Evolutionary conservation across 2,329 filamentous ascomycete genomes (phyloP).

Genomic region (Exophiala lecanii-corni): DNA sequence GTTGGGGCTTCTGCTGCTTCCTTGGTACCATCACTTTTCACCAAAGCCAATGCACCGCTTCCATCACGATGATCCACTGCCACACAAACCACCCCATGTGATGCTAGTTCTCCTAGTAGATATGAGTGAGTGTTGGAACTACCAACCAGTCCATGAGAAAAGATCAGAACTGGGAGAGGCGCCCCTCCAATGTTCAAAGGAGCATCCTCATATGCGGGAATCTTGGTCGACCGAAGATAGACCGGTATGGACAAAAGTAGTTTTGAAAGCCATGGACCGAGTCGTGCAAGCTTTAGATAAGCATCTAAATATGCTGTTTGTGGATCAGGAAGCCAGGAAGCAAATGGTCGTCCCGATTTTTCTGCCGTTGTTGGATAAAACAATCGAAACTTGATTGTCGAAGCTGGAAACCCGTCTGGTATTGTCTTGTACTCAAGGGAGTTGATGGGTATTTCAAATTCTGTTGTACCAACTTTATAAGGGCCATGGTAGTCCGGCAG

Average conservation of each 20-base stretch:
- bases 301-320: constrained; percentile 69
- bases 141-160: constrained; percentile 80
- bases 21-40: constrained; percentile 46
- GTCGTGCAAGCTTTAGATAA: constrained; percentile 61
- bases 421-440: constrained; percentile 44
- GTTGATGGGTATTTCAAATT: constrained; percentile 69
- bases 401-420: constrained; percentile 54
- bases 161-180: constrained; percentile 76
- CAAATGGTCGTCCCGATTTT: constrained; percentile 34
- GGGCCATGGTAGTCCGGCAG: constrained; percentile 74
- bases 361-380: constrained; percentile 65
- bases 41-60: constrained; percentile 65
- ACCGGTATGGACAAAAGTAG: constrained; percentile 35
- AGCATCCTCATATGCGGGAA: constrained; percentile 40
- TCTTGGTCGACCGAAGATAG: constrained; percentile 23
- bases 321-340: constrained; percentile 72
- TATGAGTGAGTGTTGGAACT: constrained; percentile 81
- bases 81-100: constrained; percentile 73
- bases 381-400: constrained; percentile 72
- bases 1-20: constrained; percentile 32
- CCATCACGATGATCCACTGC: constrained; percentile 81
- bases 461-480: constrained; percentile 71
- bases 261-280: constrained; percentile 6
- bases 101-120: constrained; percentile 72
- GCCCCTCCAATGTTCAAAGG: constrained; percentile 50